phyloP scores from a whole-genome alignment of 2,329 filamentous ascomycete genomes.

The Diplodia scrobiculata region DNA sequence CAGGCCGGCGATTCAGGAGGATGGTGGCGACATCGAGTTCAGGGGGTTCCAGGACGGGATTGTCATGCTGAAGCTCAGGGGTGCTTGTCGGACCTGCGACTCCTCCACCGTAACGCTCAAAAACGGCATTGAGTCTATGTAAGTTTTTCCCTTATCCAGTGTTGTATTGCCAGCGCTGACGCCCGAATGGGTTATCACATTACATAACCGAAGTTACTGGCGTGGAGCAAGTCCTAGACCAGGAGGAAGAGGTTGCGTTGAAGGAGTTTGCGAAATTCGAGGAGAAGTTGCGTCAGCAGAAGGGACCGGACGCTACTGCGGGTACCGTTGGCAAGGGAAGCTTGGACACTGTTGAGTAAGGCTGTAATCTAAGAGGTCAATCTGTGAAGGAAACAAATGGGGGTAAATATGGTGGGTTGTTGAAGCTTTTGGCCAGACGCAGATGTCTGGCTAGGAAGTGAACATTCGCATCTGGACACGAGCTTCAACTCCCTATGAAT shows the following conservation, averaged over 20 bases:
- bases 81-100: constrained; percentile 93
- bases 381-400: not conserved
- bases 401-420: not conserved
- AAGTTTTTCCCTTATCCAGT: too few relatives aligned
- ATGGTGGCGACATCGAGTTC: constrained; percentile 96
- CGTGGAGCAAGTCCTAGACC: constrained; percentile 85
- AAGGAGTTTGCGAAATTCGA: constrained; percentile 93
- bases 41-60: constrained; percentile 79
- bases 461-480: not conserved
- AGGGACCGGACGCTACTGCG: constrained; percentile 55
- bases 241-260: constrained; percentile 85
- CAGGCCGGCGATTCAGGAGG: constrained; percentile 92
- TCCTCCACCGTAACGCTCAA: constrained; percentile 95
- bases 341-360: constrained; percentile 53
- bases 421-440: not conserved
- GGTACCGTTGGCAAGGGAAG: constrained; percentile 55
- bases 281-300: constrained; percentile 70
- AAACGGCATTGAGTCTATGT: constrained; percentile 97
- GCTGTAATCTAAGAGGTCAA: not conserved
- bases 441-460: not conserved
- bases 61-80: constrained; percentile 79
- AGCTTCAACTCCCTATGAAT: not conserved
- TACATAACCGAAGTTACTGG: constrained; percentile 72
- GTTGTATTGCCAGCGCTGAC: too few relatives aligned
- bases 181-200: too few relatives aligned